These are phyloP conservation scores for Xylaria palmicola DNA, from an alignment of 495 filamentous ascomycete genomes.

Conservation along the genomic window DNA sequence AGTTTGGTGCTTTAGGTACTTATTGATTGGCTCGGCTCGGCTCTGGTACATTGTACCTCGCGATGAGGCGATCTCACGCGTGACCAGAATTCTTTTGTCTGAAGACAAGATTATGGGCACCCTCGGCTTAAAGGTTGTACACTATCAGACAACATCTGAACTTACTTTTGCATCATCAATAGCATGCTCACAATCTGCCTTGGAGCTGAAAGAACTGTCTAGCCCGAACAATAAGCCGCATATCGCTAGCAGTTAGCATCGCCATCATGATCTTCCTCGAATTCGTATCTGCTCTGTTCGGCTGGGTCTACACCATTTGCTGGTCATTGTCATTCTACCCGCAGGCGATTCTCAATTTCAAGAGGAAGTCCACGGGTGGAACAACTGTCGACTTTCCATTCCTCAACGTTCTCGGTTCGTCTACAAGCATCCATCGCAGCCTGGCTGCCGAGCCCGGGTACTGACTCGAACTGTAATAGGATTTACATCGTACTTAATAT, in stretches of 20 bases:
- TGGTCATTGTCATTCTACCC: slow-evolving; percentile 95
- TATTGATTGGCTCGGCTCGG: no score
- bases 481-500: slow-evolving; percentile 76
- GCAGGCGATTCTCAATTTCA: slow-evolving; percentile 75
- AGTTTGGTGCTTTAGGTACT: no score
- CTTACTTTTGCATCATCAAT: not conserved
- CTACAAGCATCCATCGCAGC: slow-evolving; percentile 30
- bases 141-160: not conserved
- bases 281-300: slow-evolving; percentile 52
- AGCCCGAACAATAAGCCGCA: not conserved
- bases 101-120: not conserved
- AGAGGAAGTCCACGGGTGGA: slow-evolving; percentile 72
- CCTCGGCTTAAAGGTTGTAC: not conserved
- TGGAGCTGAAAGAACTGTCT: not conserved
- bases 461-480: slow-evolving; percentile 41
- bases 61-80: not conserved
- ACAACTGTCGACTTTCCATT: slow-evolving; percentile 83
- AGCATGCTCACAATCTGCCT: not conserved
- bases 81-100: not conserved
- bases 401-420: slow-evolving; percentile 72
- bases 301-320: slow-evolving; percentile 63
- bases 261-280: slow-evolving; percentile 33
- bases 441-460: slow-evolving; percentile 40
- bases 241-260: not conserved
- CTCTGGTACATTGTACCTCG: not conserved